Evolutionary conservation across 768 basidiomycete genomes (phyloP).

Genomic region (Suillus variegatus): DNA sequence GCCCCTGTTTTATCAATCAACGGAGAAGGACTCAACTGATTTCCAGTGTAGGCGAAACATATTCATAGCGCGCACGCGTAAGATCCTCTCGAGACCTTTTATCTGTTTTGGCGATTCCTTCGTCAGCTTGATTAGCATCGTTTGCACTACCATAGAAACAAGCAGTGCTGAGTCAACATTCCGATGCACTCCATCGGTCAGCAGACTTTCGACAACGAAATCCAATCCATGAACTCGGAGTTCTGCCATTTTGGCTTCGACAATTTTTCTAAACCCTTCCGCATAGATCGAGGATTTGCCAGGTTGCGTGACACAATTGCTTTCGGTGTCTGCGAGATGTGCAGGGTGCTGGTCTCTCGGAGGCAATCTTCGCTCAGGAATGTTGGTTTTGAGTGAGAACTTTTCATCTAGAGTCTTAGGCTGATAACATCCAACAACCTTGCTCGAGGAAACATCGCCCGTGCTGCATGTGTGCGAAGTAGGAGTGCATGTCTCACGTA

Average conservation of each 20-base stretch:
- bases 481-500: constrained; percentile 7
- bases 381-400: background rate
- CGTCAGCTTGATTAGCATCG: constrained; percentile 9
- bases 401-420: background rate
- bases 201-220: constrained; percentile 9
- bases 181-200: constrained; percentile 10
- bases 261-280: constrained; percentile 15
- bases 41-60: constrained; percentile 17
- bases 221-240: constrained; percentile 2
- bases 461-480: background rate
- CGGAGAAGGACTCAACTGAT: constrained; percentile 4
- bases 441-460: background rate
- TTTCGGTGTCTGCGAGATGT: constrained; percentile 15
- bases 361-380: background rate
- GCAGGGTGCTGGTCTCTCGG: background rate
- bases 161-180: constrained; percentile 4
- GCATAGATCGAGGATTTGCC: background rate
- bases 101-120: constrained; percentile 2
- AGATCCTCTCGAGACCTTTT: constrained; percentile 6
- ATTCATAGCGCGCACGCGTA: constrained; percentile 12
- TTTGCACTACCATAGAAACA: constrained; percentile 6
- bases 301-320: background rate
- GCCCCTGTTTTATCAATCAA: background rate
- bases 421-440: background rate
- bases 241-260: constrained; percentile 7